A percentile compares a stretch with the other conserved stretches of the same genome.
These are phyloP conservation scores for Xerophyta viscosa DNA, from an alignment of 106 monocot genomes.

Conservation along the genomic window DNA sequence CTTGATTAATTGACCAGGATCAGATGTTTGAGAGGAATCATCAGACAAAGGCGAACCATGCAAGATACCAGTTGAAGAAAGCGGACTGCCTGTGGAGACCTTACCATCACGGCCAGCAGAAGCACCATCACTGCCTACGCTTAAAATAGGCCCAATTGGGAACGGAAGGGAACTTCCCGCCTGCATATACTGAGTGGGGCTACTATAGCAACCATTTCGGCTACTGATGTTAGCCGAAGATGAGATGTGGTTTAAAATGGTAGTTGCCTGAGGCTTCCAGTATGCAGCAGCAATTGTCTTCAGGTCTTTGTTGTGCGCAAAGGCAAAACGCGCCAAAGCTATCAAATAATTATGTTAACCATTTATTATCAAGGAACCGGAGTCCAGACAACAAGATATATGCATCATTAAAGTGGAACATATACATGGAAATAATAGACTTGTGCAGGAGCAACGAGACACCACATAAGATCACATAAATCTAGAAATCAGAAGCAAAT, in stretches of 20 bases:
- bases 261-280: slow-evolving; percentile 64
- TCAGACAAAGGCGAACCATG: slow-evolving; percentile 63
- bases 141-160: slow-evolving; percentile 56
- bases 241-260: slow-evolving; percentile 40
- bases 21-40: slow-evolving; percentile 65
- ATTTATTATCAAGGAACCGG: no score
- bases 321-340: slow-evolving; percentile 90
- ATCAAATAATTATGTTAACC: slow-evolving; percentile 13
- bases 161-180: slow-evolving; percentile 33
- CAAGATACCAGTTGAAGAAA: slow-evolving; percentile 51
- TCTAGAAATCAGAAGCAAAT: no score
- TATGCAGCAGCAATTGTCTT: slow-evolving; percentile 74
- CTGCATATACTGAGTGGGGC: slow-evolving; percentile 34
- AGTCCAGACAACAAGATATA: no score
- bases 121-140: slow-evolving; percentile 45
- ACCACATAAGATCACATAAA: no score
- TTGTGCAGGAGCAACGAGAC: no score
- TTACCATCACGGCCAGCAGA: slow-evolving; percentile 53
- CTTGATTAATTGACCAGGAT: slow-evolving; percentile 70
- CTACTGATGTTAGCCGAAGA: slow-evolving; percentile 44
- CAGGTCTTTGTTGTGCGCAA: slow-evolving; percentile 76
- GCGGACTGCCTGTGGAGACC: slow-evolving; percentile 68
- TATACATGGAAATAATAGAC: no score
- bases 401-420: no score
- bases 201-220: slow-evolving; percentile 20